Percentiles rank a stretch among this genome's conserved stretches.
Evolutionary conservation across 2,329 filamentous ascomycete genomes (phyloP).

Genomic region (Penicillium frequentans): DNA sequence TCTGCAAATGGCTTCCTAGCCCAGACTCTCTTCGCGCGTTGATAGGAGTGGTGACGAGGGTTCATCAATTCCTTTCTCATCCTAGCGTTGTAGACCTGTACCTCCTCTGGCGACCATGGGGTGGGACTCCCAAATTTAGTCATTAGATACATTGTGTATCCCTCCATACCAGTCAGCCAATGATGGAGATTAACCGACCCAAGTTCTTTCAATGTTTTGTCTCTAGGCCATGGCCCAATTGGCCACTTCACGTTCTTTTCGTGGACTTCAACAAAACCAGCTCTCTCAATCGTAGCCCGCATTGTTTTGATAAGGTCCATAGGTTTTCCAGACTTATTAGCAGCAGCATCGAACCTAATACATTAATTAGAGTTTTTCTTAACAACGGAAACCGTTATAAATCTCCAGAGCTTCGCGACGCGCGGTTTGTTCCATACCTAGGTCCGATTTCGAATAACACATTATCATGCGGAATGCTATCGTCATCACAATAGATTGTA

Average conservation of each 20-base stretch:
- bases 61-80: not conserved
- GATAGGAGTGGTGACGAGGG: not conserved
- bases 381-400: not conserved
- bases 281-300: not conserved
- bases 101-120: not conserved
- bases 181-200: not conserved
- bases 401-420: not conserved
- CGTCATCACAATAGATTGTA: conserved; percentile 1
- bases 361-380: not conserved
- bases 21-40: conserved; percentile 1
- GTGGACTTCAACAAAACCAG: not conserved
- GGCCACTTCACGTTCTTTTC: conserved; percentile 1
- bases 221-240: not conserved
- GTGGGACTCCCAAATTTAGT: conserved; percentile 1
- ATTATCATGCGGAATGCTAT: not conserved
- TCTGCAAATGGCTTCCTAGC: not conserved
- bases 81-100: not conserved
- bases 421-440: not conserved
- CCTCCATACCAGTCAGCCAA: conserved; percentile 3
- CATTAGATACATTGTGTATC: conserved; percentile 2
- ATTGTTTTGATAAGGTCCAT: conserved; percentile 1
- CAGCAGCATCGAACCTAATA: not conserved
- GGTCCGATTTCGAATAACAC: not conserved
- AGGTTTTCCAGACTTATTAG: not conserved
- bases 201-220: not conserved